phyloP scores from a whole-genome alignment of 2,329 filamentous ascomycete species.

The Colletotrichum spaethianum region DNA sequence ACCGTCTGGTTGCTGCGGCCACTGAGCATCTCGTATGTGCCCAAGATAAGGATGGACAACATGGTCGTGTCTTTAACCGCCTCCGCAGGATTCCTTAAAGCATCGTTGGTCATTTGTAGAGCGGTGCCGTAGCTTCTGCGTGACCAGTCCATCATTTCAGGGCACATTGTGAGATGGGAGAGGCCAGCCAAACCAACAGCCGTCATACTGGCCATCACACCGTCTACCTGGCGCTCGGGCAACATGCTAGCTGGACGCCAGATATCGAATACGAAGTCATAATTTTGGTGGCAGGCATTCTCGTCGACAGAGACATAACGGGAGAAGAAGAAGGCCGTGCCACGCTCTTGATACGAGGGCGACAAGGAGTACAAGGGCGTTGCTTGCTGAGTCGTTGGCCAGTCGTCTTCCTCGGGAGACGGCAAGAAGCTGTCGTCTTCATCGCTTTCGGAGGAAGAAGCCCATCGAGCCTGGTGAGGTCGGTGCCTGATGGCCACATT shows the following conservation, averaged over 20 bases:
- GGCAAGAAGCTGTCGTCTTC: slow-evolving; percentile 43
- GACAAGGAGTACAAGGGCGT: slow-evolving; percentile 50
- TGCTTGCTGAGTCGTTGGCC: slow-evolving; percentile 48
- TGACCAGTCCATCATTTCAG: slow-evolving; percentile 61
- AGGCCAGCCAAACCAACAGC: slow-evolving; percentile 69
- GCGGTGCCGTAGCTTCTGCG: slow-evolving; percentile 66
- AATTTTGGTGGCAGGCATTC: slow-evolving; percentile 62
- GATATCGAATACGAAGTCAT: slow-evolving; percentile 67
- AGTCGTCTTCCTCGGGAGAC: slow-evolving; percentile 51
- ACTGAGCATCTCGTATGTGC: slow-evolving; percentile 68
- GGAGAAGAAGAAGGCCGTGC: slow-evolving; percentile 66
- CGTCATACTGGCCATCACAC: slow-evolving; percentile 66
- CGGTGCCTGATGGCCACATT: slow-evolving; percentile 10
- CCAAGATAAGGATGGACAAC: slow-evolving; percentile 66
- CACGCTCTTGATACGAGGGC: slow-evolving; percentile 58
- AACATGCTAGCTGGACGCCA: slow-evolving; percentile 60
- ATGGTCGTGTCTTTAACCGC: slow-evolving; percentile 66
- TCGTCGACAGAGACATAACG: slow-evolving; percentile 64
- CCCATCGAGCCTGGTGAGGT: slow-evolving; percentile 10
- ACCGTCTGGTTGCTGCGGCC: slow-evolving; percentile 62
- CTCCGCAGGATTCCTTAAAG: slow-evolving; percentile 60
- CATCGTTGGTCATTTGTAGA: slow-evolving; percentile 64
- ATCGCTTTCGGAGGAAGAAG: slow-evolving; percentile 42
- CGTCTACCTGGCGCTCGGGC: slow-evolving; percentile 55
- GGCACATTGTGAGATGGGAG: slow-evolving; percentile 60